Percentiles rank a stretch among this genome's conserved stretches.
Evolutionary conservation across 768 basidiomycete species (phyloP).

Genomic region (Phaeotremella skinneri): DNA sequence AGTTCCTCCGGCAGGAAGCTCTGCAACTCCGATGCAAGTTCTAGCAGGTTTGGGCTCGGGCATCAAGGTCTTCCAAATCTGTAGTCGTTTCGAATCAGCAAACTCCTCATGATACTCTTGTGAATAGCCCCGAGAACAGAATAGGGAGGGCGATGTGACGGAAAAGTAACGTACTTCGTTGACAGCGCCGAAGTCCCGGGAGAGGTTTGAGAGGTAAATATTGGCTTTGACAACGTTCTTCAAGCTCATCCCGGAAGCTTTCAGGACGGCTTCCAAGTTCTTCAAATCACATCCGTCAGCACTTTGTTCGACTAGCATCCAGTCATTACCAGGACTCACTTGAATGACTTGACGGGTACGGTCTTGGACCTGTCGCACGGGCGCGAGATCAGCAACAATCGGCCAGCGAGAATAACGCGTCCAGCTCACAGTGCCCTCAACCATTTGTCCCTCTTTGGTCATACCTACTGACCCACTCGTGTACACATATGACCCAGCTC

Average conservation of each 20-base stretch:
- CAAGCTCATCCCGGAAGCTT: slow-evolving; percentile 39
- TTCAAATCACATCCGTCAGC: too few relatives aligned
- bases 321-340: slow-evolving; percentile 15
- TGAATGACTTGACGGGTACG: slow-evolving; percentile 45
- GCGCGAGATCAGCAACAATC: background rate
- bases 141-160: background rate
- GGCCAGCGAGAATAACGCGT: background rate
- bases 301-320: background rate
- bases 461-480: slow-evolving; percentile 47
- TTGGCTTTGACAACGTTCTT: slow-evolving; percentile 48
- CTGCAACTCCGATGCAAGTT: slow-evolving; percentile 46
- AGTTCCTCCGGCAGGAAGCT: slow-evolving; percentile 46
- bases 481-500: slow-evolving; percentile 46
- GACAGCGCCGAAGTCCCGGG: slow-evolving; percentile 37
- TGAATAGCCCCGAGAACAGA: too few relatives aligned
- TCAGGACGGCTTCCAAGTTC: slow-evolving; percentile 48
- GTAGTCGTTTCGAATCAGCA: too few relatives aligned
- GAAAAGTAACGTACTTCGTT: slow-evolving; percentile 37
- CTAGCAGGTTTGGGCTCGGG: slow-evolving; percentile 49
- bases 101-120: too few relatives aligned
- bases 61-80: slow-evolving; percentile 47
- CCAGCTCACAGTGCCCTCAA: slow-evolving; percentile 39
- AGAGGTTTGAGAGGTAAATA: slow-evolving; percentile 48
- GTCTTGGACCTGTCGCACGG: slow-evolving; percentile 48
- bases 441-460: slow-evolving; percentile 47